These are phyloP conservation scores for Durusdinium trenchii DNA, from an alignment of 73 alveolate genomes.

Conservation along the genomic window DNA sequence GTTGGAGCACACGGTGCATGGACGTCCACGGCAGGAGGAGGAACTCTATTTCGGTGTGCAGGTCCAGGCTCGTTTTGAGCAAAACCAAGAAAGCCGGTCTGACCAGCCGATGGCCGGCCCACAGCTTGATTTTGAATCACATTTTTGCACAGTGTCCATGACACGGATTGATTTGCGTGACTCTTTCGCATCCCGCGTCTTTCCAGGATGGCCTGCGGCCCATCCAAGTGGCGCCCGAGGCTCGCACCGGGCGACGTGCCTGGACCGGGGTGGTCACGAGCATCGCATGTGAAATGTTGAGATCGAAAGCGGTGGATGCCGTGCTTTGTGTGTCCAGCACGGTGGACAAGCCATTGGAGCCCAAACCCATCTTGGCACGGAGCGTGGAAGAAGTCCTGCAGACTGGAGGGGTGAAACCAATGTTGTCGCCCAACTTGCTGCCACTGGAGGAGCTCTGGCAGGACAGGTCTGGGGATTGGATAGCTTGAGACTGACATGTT, in stretches of 20 bases:
- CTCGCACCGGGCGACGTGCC: slow-evolving; percentile 56
- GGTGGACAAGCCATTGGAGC: slow-evolving; percentile 41
- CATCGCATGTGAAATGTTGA: slow-evolving; percentile 70
- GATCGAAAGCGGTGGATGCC: slow-evolving; percentile 47
- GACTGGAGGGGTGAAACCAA: slow-evolving; percentile 91
- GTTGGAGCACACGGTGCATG: slow-evolving; percentile 52
- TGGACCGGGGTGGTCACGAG: slow-evolving; percentile 92
- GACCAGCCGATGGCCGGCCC: not conserved
- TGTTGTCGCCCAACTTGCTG: slow-evolving; percentile 69
- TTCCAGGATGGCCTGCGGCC: slow-evolving; percentile 76
- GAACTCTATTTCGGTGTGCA: slow-evolving; percentile 18
- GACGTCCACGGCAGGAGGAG: slow-evolving; percentile 29
- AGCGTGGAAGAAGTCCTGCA: slow-evolving; percentile 59
- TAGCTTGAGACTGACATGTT: not conserved
- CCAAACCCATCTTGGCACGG: slow-evolving; percentile 65
- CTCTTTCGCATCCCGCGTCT: not conserved
- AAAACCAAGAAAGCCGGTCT: not conserved
- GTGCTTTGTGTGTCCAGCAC: slow-evolving; percentile 66
- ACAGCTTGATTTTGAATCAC: not conserved
- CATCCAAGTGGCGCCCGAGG: not conserved
- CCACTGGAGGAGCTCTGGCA: slow-evolving; percentile 93
- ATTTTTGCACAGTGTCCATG: no score
- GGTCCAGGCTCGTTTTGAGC: not conserved
- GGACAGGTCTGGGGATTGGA: not conserved
- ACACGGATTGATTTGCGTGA: not conserved